Percentiles rank a stretch among this genome's conserved stretches.
Conservation (phyloP, 306 rosid species). For the Begonia masoniana region DNA sequence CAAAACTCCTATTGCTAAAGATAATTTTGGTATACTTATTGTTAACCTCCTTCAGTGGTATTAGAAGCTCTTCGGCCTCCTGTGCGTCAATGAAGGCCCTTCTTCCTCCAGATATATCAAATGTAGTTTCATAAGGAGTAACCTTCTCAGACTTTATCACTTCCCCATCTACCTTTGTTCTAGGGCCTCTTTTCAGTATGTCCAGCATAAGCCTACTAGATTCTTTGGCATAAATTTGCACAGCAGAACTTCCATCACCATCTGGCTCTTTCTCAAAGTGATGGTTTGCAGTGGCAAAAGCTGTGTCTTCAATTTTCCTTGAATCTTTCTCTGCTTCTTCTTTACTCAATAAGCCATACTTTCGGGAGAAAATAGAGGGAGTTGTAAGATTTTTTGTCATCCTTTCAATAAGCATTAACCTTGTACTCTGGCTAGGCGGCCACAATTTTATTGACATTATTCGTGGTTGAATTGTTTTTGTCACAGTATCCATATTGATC, state of each 20-base stretch:
- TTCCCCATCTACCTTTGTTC: constrained; percentile 31
- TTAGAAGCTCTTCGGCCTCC: constrained; percentile 60
- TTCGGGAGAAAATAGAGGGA: constrained; percentile 59
- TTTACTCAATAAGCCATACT: constrained; percentile 48
- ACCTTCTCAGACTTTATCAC: constrained; percentile 21
- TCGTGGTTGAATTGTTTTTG: constrained; percentile 34
- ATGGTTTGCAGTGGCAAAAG: constrained; percentile 42
- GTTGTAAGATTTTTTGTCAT: constrained; percentile 50
- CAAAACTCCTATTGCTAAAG: constrained; percentile 82
- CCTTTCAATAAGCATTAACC: constrained; percentile 45
- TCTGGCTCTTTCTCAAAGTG: constrained; percentile 73
- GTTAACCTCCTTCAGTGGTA: constrained; percentile 35
- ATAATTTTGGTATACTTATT: constrained; percentile 49
- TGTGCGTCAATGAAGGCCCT: constrained; percentile 52
- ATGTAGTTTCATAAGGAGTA: constrained; percentile 26
- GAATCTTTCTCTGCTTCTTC: constrained; percentile 56
- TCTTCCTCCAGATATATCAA: constrained; percentile 73
- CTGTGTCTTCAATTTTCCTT: constrained; percentile 36
- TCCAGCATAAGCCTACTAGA: constrained; percentile 88
- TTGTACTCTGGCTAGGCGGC: constrained; percentile 72
- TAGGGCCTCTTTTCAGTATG: constrained; percentile 70
- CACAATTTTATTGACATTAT: constrained; percentile 43
- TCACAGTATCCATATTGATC: constrained; percentile 42
- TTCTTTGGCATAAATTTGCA: constrained; percentile 80
- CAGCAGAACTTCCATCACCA: constrained; percentile 80